Percentiles rank a stretch among this genome's conserved stretches.
phyloP scores from a whole-genome alignment of 2,329 filamentous ascomycete genomes.

The Aspergillus sp. region DNA sequence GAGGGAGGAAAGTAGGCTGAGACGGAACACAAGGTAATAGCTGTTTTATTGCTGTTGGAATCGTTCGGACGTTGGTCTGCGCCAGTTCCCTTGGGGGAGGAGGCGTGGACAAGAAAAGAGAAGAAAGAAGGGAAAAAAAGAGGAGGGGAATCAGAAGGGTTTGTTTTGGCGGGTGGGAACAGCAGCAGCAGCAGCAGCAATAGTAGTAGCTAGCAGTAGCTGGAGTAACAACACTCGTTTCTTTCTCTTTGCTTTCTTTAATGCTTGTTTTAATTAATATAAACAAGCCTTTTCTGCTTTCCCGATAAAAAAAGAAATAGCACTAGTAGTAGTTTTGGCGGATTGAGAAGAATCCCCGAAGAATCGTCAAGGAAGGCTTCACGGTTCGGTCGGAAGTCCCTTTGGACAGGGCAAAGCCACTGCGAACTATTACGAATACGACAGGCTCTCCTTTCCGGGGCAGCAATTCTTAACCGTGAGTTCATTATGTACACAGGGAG shows the following conservation, averaged over 20 bases:
- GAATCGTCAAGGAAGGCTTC: neutral
- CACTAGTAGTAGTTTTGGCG: neutral
- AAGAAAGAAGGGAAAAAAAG: constrained; percentile 1
- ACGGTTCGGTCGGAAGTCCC: neutral
- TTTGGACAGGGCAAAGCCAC: neutral
- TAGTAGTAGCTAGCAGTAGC: neutral
- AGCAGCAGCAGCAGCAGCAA: neutral
- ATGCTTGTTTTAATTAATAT: no score
- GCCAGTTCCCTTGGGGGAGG: neutral
- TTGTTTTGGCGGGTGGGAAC: neutral
- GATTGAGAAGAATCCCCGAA: no score
- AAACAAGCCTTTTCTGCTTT: neutral
- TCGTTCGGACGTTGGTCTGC: neutral
- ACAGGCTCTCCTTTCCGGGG: neutral
- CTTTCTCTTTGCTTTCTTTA: no score
- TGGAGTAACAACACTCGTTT: no score
- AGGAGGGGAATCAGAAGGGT: neutral
- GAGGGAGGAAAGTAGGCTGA: neutral
- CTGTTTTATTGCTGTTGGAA: neutral
- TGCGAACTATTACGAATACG: neutral
- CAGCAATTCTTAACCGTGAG: neutral
- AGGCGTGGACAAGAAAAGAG: constrained; percentile 1
- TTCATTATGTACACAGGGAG: neutral
- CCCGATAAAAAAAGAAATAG: neutral
- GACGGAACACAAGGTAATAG: neutral